phyloP scores from a whole-genome alignment of 257 asterid species.

The Solanum neorickii region DNA sequence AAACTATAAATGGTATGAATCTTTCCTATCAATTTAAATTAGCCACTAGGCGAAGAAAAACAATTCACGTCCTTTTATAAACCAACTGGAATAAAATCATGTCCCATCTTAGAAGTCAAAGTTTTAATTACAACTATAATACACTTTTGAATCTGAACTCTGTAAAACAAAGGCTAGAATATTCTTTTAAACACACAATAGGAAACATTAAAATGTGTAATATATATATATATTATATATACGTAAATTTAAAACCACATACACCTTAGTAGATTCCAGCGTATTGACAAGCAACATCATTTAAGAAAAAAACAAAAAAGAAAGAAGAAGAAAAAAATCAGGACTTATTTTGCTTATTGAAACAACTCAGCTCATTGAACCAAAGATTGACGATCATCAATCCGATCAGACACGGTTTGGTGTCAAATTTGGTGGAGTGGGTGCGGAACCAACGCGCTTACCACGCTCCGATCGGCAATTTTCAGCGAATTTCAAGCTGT shows the following conservation, averaged over 20 bases:
- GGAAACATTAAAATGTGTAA: neutral
- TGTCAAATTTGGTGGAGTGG: constrained; percentile 24
- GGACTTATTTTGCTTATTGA: neutral
- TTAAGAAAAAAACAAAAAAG: neutral
- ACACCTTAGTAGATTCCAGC: neutral
- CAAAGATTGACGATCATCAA: neutral
- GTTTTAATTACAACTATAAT: neutral
- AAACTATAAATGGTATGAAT: neutral
- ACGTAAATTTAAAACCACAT: neutral
- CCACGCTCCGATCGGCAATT: constrained; percentile 51
- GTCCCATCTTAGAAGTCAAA: neutral
- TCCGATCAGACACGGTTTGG: constrained; percentile 21
- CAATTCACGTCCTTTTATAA: neutral
- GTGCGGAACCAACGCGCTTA: constrained; percentile 21
- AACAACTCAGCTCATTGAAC: neutral
- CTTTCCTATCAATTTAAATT: neutral
- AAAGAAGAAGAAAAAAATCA: neutral
- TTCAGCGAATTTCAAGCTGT: constrained; percentile 48
- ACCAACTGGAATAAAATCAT: neutral
- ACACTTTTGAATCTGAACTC: neutral
- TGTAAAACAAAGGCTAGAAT: neutral
- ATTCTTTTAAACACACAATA: neutral
- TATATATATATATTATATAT: neutral
- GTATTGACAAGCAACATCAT: neutral
- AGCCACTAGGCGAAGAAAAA: neutral